These are phyloP conservation scores for Penicillium olsonii DNA, from an alignment of 2,329 filamentous ascomycete species.

Conservation along the genomic window DNA sequence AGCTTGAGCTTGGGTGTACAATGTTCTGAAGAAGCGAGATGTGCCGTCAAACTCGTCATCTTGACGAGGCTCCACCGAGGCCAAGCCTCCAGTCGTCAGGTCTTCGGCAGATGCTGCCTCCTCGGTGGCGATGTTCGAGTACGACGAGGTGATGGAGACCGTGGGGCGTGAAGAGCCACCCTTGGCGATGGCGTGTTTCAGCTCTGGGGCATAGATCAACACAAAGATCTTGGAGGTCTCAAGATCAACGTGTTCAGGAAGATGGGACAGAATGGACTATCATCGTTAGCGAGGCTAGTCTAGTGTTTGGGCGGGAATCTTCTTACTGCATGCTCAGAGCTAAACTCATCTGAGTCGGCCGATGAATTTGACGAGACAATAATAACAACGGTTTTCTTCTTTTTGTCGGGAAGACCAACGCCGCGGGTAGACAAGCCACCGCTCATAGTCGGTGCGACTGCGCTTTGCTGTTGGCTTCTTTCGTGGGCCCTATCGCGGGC, in stretches of 20 bases:
- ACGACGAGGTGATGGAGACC: slow-evolving; percentile 74
- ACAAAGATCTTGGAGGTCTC: slow-evolving; percentile 77
- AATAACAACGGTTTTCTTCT: slow-evolving; percentile 79
- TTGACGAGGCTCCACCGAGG: slow-evolving; percentile 47
- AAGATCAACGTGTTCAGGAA: slow-evolving; percentile 75
- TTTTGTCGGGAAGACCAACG: slow-evolving; percentile 43
- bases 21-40: slow-evolving; percentile 69
- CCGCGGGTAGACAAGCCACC: slow-evolving; percentile 35
- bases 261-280: slow-evolving; percentile 83
- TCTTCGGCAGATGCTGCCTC: slow-evolving; percentile 54
- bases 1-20: slow-evolving; percentile 75
- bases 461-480: slow-evolving; percentile 32
- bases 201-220: slow-evolving; percentile 80
- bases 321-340: slow-evolving; percentile 79
- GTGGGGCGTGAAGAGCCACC: slow-evolving; percentile 54
- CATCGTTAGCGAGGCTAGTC: slow-evolving; percentile 12
- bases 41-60: slow-evolving; percentile 49
- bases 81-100: slow-evolving; percentile 57
- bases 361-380: slow-evolving; percentile 74
- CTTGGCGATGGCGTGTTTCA: slow-evolving; percentile 61
- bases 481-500: slow-evolving; percentile 64
- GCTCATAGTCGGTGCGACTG: slow-evolving; percentile 28
- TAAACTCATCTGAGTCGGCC: slow-evolving; percentile 59
- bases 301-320: not conserved
- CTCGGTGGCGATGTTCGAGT: slow-evolving; percentile 78